Evolutionary conservation across 495 filamentous ascomycete genomes (phyloP), one percentile per base, ranked within the genome.

Genomic region (Podospora tetraspora): DNA sequence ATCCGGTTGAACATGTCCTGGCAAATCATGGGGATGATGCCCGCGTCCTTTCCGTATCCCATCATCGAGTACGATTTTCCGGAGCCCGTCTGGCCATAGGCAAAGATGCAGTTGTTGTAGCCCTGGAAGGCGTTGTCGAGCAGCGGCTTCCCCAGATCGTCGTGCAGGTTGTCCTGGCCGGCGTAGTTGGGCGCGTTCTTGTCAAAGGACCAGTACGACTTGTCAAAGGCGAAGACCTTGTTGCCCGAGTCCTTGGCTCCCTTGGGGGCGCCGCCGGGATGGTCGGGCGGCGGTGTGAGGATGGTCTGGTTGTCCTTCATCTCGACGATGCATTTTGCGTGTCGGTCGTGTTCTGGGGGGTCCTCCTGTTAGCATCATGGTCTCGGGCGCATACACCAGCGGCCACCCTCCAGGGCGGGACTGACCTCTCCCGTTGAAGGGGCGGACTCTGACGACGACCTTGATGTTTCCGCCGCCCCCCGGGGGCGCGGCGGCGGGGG

Each of bases 61-160:
- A 98, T 98, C 96, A 99, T 99, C 62, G 93, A 97, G 75, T 99
- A 98, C 25, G 92, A 96, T 79, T 99, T 99, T 75, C 96, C 96
- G 21, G 94, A 97, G 69, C 96, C 96, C 11, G 96, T 99, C 80
- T 99, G 96, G 57, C 96, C 96, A 76, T 99, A 99, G 4, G 96
- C 96, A 80, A 99, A 99, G 75, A 99, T 99, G 84, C 96, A 99
- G 79, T 98, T 98, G 83, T 99, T 99, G 82, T 97, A 99, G 29
- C 96, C 96, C 73, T 93, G 89, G 73, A 99, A 98, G 30, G 96
- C 96, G 87, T 98, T 98, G 82, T 99, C 94, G 73, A 99, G 86
- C 64, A 99, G 84, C 63, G 95, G 95, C 73, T 86, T 86, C 66
- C 95, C 95, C 68, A 99, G 80, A 76, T 99, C 95, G 30, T 87